A percentile compares a stretch with the other conserved stretches of the same genome.
Conservation (phyloP, 164 flowering plant species). For the Stephania yunnanensis region DNA sequence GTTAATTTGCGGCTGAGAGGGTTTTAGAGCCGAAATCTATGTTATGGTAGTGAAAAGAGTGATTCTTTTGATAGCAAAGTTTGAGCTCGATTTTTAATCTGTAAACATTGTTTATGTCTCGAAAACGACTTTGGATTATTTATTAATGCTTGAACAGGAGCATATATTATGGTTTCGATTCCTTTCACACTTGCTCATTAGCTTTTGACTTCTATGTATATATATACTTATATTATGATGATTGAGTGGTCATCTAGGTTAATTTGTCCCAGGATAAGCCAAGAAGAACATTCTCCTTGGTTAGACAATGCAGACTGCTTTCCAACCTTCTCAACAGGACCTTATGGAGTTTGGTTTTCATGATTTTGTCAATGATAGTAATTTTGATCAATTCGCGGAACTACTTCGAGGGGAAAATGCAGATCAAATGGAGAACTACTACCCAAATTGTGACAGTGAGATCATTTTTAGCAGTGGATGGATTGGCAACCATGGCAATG, state of each 20-base stretch:
- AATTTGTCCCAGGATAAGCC: neutral
- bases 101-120: neutral
- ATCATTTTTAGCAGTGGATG: slow-evolving; percentile 9
- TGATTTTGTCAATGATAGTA: slow-evolving; percentile 13
- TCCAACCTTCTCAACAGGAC: slow-evolving; percentile 3
- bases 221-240: neutral
- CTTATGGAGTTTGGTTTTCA: slow-evolving; percentile 11
- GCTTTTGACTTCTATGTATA: neutral
- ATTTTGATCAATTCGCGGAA: slow-evolving; percentile 15
- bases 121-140: neutral
- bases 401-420: slow-evolving; percentile 13
- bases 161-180: neutral
- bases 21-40: neutral
- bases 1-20: neutral
- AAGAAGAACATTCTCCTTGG: neutral
- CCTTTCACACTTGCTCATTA: neutral
- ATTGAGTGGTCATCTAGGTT: neutral
- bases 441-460: slow-evolving; percentile 13
- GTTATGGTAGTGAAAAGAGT: neutral
- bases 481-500: slow-evolving; percentile 2
- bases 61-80: neutral
- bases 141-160: neutral
- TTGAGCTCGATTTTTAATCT: neutral
- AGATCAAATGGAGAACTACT: slow-evolving; percentile 5
- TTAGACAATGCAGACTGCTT: neutral